These are phyloP conservation scores for Fusarium tupiense DNA, from an alignment of 2,329 filamentous ascomycete species.

Conservation along the genomic window DNA sequence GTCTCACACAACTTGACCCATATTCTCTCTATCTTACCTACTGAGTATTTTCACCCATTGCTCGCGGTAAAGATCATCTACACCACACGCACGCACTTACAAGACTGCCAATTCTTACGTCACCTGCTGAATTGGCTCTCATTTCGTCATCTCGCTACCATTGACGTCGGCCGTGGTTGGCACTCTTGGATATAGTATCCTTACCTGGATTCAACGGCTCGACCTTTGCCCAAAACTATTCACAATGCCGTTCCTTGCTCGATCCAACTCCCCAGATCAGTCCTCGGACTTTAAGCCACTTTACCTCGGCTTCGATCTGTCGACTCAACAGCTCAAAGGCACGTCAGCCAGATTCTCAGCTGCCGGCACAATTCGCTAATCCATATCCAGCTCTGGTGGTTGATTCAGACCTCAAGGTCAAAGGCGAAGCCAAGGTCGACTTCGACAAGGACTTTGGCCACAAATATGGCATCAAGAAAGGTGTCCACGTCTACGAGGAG, in stretches of 20 bases:
- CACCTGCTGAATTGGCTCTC: conserved; percentile 5
- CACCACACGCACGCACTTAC: not conserved
- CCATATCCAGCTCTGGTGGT: conserved; percentile 77
- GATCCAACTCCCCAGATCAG: not conserved
- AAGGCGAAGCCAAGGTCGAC: conserved; percentile 89
- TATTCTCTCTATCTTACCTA: not conserved
- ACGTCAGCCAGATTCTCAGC: conserved; percentile 14
- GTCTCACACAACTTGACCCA: conserved; percentile 4
- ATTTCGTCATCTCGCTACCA: conserved; percentile 26
- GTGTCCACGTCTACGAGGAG: conserved; percentile 81
- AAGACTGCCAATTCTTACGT: not conserved
- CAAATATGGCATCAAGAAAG: conserved; percentile 85
- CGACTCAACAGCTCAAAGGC: conserved; percentile 97
- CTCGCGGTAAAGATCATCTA: not conserved
- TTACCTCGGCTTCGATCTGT: conserved; percentile 94
- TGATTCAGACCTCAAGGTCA: conserved; percentile 80
- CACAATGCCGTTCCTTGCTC: conserved; percentile 26
- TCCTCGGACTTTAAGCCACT: conserved; percentile 60
- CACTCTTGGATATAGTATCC: no score
- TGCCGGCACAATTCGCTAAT: conserved; percentile 5
- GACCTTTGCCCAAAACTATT: conserved; percentile 2
- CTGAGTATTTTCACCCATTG: not conserved
- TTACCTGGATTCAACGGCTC: not conserved
- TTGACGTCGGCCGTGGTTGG: conserved; percentile 19
- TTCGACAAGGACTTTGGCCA: conserved; percentile 84